Percentiles rank a stretch among this genome's conserved stretches.
Evolutionary conservation across 73 alveolate genomes (phyloP).

Genomic region (Paramecium sexaurelia): DNA sequence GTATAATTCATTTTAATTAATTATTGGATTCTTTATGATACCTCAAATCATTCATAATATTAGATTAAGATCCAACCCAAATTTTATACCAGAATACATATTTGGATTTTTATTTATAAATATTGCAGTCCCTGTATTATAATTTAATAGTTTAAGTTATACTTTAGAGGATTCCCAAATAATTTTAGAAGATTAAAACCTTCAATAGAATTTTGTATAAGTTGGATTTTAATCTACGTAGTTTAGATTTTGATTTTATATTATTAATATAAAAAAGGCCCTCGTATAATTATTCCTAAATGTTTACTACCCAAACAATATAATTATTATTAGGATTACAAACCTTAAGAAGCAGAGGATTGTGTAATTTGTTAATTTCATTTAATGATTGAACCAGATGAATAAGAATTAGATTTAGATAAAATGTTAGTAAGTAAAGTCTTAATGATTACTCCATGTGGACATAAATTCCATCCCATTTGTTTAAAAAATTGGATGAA

Average conservation of each 20-base stretch:
- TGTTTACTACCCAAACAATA: slow-evolving; percentile 41
- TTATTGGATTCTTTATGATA: neutral
- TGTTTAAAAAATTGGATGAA: slow-evolving; percentile 50
- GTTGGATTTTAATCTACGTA: neutral
- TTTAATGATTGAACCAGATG: slow-evolving; percentile 25
- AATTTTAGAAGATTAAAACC: slow-evolving; percentile 47
- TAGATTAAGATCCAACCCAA: slow-evolving; percentile 6
- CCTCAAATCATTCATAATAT: slow-evolving; percentile 43
- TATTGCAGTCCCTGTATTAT: neutral
- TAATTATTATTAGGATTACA: neutral
- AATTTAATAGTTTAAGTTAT: neutral
- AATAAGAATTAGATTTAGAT: slow-evolving; percentile 9
- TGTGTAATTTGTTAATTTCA: slow-evolving; percentile 33
- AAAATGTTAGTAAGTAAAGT: slow-evolving; percentile 6
- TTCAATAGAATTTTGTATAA: neutral
- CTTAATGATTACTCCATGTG: slow-evolving; percentile 40
- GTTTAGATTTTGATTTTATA: neutral
- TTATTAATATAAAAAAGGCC: slow-evolving; percentile 16
- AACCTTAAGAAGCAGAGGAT: neutral
- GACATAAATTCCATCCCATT: slow-evolving; percentile 27
- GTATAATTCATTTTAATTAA: neutral
- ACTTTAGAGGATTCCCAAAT: slow-evolving; percentile 46
- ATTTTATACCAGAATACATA: slow-evolving; percentile 26
- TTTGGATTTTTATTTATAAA: neutral
- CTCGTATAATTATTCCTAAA: slow-evolving; percentile 5